Base-by-base conservation (phyloP, 2,329 filamentous ascomycete genomes). In the Lachnellula occidentalis region DNA sequence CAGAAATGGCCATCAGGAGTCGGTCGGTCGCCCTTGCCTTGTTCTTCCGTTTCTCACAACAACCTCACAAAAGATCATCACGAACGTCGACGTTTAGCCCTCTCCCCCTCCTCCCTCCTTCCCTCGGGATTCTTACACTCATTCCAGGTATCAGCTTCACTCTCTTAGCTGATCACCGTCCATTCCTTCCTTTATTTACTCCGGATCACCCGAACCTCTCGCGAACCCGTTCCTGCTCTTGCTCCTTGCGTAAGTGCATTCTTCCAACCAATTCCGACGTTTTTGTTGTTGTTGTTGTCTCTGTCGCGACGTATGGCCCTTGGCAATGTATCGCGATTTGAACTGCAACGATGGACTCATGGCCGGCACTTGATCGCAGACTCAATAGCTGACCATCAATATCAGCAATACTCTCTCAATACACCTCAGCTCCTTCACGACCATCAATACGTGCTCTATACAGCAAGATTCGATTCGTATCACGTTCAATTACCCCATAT, bases 81-180 rank as follows among this genome's bases (percentile, higher is more conserved):
- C 27, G 27, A 34, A 34, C 24, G 46, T 22, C 50, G 53, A 31
- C 52, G 19, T 48, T 39, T 42, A 9, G 27, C 27, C 27, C 27
- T 39, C 14, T 15, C 36, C 36, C 17, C 17, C 46, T 19, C 50
- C 53, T 45, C 22, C 43, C 58, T 63, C 61, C 60, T 66, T 68
- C 66, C 62, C 67, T 67, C 64, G 66, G 66, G 67, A 68, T 55
- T 51, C 48, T 31, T 55, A 68, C 67, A 54, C 61, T 69, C 65
- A 50, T 71, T 69, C 59, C 64, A 62, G 63, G 70, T 63, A 60
- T 69, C 71, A 67, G 70, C 71, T 74, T 73, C 72, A 74, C 68
- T 74, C 72, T 69, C 70, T 74, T 61, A 73, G 70, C 69, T 69
- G 67, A 64, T 64, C 66, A 55, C 70, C 69, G 69, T 74, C 69